Evolutionary conservation across 257 asterid species (phyloP).

Genomic region (Plectranthus barbatus): DNA sequence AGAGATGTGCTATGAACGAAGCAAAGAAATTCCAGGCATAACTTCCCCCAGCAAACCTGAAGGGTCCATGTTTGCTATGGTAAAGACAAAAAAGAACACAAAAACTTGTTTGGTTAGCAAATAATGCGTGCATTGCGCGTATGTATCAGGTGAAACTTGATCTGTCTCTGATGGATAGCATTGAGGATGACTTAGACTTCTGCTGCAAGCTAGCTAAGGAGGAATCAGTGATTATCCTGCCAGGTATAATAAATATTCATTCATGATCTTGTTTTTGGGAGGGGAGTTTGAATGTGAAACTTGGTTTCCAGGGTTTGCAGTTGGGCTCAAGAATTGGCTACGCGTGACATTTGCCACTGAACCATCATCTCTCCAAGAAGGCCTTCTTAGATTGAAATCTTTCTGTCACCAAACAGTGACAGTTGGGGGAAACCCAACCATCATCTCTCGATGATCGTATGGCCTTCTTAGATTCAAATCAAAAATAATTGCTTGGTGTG

Average conservation of each 20-base stretch:
- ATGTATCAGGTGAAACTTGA: slow-evolving; percentile 57
- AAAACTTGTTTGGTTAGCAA: not conserved
- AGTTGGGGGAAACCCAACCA: too few relatives aligned
- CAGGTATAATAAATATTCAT: too few relatives aligned
- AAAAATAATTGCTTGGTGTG: too few relatives aligned
- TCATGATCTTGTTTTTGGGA: too few relatives aligned
- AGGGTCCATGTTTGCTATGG: slow-evolving; percentile 88
- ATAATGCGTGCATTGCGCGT: not conserved
- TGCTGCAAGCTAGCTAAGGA: slow-evolving; percentile 64
- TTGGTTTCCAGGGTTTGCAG: slow-evolving; percentile 39
- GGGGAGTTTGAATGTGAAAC: too few relatives aligned
- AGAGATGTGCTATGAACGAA: slow-evolving; percentile 32
- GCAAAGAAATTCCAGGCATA: slow-evolving; percentile 55
- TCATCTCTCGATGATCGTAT: too few relatives aligned
- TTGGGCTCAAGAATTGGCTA: slow-evolving; percentile 77
- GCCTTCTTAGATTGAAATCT: slow-evolving; percentile 48
- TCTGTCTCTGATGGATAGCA: slow-evolving; percentile 39
- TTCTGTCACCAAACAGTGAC: too few relatives aligned
- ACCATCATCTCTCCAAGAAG: slow-evolving; percentile 58
- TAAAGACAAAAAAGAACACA: slow-evolving; percentile 9
- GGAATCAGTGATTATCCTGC: slow-evolving; percentile 64
- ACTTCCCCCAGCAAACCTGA: slow-evolving; percentile 79
- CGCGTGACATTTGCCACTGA: slow-evolving; percentile 67
- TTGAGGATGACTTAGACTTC: slow-evolving; percentile 66
- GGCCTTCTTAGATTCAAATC: too few relatives aligned